phyloP scores from a whole-genome alignment of 2,329 filamentous ascomycete species.

The Pleoardoris graminearum region DNA sequence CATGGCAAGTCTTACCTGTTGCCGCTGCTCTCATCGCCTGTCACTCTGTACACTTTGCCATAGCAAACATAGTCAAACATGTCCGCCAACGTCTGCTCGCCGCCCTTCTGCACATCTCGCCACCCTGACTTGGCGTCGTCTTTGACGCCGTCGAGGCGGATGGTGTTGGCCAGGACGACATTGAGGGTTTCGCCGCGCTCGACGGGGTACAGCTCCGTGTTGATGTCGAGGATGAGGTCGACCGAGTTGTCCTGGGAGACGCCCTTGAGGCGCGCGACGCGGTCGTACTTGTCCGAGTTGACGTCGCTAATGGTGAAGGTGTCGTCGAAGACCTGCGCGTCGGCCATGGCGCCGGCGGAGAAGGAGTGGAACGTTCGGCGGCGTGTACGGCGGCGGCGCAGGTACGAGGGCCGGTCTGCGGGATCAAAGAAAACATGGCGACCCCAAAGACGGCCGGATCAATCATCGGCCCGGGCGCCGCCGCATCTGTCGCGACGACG shows the following conservation, averaged over 20 bases:
- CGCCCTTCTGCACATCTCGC: constrained; percentile 61
- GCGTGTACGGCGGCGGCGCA: neutral
- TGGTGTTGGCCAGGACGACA: constrained; percentile 79
- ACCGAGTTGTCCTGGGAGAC: constrained; percentile 77
- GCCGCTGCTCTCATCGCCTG: constrained; percentile 71
- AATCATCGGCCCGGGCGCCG: neutral
- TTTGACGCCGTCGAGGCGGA: constrained; percentile 81
- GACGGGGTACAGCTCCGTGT: constrained; percentile 87
- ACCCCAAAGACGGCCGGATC: neutral
- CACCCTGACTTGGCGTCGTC: constrained; percentile 61
- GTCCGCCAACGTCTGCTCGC: constrained; percentile 64
- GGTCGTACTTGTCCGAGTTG: constrained; percentile 90
- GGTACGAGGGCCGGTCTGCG: no score
- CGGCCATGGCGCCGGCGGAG: constrained; percentile 61
- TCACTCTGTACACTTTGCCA: constrained; percentile 87
- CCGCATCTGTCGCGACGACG: neutral
- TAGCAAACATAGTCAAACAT: constrained; percentile 87
- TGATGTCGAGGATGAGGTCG: constrained; percentile 85
- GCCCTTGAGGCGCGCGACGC: constrained; percentile 82
- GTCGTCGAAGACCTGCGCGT: constrained; percentile 93
- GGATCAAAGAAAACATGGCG: neutral
- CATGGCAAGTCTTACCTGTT: constrained; percentile 65
- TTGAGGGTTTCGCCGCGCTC: constrained; percentile 74
- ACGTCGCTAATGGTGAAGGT: constrained; percentile 79
- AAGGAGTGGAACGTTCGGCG: neutral